Conservation (phyloP, 345 rosid genomes). For the Eucalyptus paniculata region DNA sequence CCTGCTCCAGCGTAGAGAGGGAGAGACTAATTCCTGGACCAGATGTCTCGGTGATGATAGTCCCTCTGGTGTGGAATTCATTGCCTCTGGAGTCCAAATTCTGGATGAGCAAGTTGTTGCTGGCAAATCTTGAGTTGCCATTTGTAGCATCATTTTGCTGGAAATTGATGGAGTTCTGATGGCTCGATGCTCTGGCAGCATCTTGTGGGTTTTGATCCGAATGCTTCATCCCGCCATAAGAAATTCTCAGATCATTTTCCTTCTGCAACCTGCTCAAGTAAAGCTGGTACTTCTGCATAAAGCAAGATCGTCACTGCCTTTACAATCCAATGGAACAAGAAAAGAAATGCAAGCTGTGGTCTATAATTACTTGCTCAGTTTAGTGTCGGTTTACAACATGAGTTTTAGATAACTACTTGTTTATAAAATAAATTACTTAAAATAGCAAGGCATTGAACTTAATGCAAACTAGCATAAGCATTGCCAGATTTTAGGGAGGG, state of each 20-base stretch:
- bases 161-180: slow-evolving; percentile 21
- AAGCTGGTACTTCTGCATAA: slow-evolving; percentile 85
- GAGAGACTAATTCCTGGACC: slow-evolving; percentile 27
- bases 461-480: not conserved
- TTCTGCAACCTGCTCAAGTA: slow-evolving; percentile 77
- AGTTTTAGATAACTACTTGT: not conserved
- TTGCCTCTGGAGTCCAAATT: slow-evolving; percentile 11
- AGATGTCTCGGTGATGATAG: slow-evolving; percentile 1
- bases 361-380: not conserved
- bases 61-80: slow-evolving; percentile 8
- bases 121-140: slow-evolving; percentile 23
- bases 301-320: not conserved
- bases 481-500: not conserved
- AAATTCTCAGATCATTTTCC: slow-evolving; percentile 38
- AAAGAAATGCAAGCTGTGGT: not conserved
- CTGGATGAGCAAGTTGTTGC: slow-evolving; percentile 17
- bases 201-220: slow-evolving; percentile 39
- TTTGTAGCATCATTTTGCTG: slow-evolving; percentile 16
- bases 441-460: not conserved
- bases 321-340: not conserved
- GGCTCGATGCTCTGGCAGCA: slow-evolving; percentile 11
- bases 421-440: not conserved
- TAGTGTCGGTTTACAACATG: not conserved
- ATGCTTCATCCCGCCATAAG: slow-evolving; percentile 35
- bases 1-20: slow-evolving; percentile 10